Evolutionary conservation across 768 basidiomycete genomes (phyloP).

Genomic region (Mycena rosella): DNA sequence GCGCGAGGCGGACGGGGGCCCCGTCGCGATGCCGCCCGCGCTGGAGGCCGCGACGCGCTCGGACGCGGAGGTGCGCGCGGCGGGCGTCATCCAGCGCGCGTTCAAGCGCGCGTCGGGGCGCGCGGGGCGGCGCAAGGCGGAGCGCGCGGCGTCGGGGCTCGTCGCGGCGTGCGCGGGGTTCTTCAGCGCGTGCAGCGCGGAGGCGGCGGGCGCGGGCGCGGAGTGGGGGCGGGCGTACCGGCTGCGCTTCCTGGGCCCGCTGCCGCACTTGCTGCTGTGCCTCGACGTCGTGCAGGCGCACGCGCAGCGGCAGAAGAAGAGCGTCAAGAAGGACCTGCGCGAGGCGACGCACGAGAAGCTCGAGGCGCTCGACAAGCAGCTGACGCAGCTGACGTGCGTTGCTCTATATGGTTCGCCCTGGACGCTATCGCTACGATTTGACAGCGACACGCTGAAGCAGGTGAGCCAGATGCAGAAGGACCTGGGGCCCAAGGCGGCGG

Average conservation of each 20-base stretch:
- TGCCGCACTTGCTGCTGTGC: constrained; percentile 57
- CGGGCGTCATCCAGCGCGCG: constrained; percentile 38
- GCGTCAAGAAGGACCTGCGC: constrained; percentile 46
- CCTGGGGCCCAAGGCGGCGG: constrained; percentile 45
- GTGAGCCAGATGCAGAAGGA: constrained; percentile 44
- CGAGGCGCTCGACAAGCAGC: constrained; percentile 47
- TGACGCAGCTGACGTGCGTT: constrained; percentile 51
- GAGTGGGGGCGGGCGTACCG: constrained; percentile 51
- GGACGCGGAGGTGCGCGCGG: constrained; percentile 43
- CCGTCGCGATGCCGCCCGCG: constrained; percentile 30
- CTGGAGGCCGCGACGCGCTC: constrained; percentile 39
- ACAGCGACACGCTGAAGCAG: constrained; percentile 45
- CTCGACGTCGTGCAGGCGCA: constrained; percentile 50
- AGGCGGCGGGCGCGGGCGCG: constrained; percentile 36
- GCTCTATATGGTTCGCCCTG: no score
- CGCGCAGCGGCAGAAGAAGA: constrained; percentile 45
- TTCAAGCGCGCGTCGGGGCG: constrained; percentile 28
- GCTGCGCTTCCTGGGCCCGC: constrained; percentile 50
- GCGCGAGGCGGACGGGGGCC: constrained; percentile 20
- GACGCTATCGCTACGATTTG: constrained; percentile 2
- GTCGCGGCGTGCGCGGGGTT: constrained; percentile 39
- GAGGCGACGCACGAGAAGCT: constrained; percentile 49
- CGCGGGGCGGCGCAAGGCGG: constrained; percentile 24
- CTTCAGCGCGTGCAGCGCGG: constrained; percentile 43
- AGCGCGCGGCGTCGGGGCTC: constrained; percentile 27